Percentiles rank a stretch among this genome's conserved stretches.
phyloP scores from a whole-genome alignment of 169 alveolate species.

The Plasmodium ovale region DNA sequence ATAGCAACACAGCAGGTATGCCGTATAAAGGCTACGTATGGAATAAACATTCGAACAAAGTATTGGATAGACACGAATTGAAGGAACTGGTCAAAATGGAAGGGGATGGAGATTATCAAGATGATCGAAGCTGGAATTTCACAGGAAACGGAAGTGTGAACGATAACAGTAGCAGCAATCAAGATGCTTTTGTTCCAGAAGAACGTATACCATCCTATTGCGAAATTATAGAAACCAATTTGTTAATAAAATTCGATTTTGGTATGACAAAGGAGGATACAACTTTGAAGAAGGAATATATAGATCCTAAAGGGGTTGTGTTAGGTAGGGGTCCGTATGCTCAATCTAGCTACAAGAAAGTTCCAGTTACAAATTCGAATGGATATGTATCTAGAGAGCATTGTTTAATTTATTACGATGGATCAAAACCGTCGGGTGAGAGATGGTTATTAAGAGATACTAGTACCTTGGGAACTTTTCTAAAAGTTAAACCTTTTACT shows the following conservation, averaged over 20 bases:
- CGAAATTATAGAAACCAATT: conserved; percentile 48
- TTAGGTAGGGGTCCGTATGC: conserved; percentile 91
- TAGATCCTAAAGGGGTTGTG: conserved; percentile 87
- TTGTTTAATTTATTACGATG: conserved; percentile 91
- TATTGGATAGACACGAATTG: conserved; percentile 70
- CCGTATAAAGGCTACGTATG: conserved; percentile 82
- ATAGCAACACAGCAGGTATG: conserved; percentile 74
- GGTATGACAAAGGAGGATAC: conserved; percentile 58
- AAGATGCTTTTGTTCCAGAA: conserved; percentile 13
- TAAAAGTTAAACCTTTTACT: conserved; percentile 88
- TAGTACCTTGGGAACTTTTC: conserved; percentile 91
- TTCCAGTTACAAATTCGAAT: conserved; percentile 87
- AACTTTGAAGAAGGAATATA: conserved; percentile 81
- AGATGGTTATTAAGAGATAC: conserved; percentile 90
- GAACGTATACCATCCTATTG: conserved; percentile 36
- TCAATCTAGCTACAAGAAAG: conserved; percentile 83
- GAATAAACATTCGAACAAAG: conserved; percentile 79
- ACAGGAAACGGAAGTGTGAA: conserved; percentile 10
- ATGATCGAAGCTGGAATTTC: too few relatives aligned
- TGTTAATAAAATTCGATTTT: conserved; percentile 62
- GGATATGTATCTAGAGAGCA: conserved; percentile 93
- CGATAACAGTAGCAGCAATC: conserved; percentile 1
- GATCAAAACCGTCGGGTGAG: conserved; percentile 82
- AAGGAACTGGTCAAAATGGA: conserved; percentile 47
- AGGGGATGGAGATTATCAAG: neutral